Evolutionary conservation across 768 basidiomycete species (phyloP).

Genomic region (Suillus sp.): DNA sequence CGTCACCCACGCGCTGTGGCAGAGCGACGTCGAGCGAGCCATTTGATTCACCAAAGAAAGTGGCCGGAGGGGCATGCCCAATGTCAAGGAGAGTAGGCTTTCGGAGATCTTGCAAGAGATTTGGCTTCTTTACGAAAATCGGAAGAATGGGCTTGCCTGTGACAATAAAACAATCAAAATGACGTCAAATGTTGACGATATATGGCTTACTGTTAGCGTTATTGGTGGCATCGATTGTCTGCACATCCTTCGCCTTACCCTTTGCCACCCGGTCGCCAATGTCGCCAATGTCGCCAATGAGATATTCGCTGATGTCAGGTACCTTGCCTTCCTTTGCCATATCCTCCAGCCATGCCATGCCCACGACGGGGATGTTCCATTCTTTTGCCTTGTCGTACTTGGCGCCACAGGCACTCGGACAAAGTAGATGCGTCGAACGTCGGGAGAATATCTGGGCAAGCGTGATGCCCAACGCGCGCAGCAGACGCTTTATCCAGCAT

Average conservation of each 20-base stretch:
- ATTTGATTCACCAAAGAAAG: conserved; percentile 38
- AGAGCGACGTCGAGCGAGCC: conserved; percentile 30
- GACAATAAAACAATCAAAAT: conserved; percentile 13
- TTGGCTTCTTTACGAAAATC: conserved; percentile 24
- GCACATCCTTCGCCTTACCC: conserved; percentile 34
- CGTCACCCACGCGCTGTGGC: conserved; percentile 17
- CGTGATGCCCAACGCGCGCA: conserved; percentile 65
- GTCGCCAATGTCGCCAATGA: conserved; percentile 26
- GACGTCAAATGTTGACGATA: not conserved
- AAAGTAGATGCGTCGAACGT: conserved; percentile 78
- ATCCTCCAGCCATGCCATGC: conserved; percentile 66
- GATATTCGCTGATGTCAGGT: conserved; percentile 37
- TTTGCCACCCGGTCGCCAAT: conserved; percentile 19
- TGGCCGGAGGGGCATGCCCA: not conserved
- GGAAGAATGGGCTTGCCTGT: conserved; percentile 9
- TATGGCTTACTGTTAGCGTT: conserved; percentile 39
- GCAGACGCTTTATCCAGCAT: conserved; percentile 64
- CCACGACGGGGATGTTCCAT: conserved; percentile 78
- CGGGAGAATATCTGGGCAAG: conserved; percentile 62
- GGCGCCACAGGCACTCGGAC: conserved; percentile 64
- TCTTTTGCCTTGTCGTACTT: conserved; percentile 80
- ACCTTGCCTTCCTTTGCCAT: conserved; percentile 57
- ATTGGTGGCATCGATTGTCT: conserved; percentile 42
- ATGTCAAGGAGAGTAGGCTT: conserved; percentile 10
- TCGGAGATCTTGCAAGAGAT: conserved; percentile 25